Conservation (phyloP, 106 monocot genomes). For the Agapanthus africanus region DNA sequence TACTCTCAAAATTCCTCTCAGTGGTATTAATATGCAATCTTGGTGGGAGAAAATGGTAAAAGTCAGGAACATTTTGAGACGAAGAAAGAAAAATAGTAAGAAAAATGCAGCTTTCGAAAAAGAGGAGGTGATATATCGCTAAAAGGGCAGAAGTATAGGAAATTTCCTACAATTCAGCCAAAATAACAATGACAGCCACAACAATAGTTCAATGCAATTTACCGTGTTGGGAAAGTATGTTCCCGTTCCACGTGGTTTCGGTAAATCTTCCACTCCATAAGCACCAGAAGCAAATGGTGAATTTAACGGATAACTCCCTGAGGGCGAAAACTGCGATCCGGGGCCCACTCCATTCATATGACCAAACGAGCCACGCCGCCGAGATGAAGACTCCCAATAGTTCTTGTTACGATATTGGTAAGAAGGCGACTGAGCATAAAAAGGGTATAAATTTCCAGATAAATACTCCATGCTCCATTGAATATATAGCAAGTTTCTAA, state of each 20-base stretch:
- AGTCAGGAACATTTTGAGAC: not conserved
- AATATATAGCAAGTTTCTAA: conserved; percentile 40
- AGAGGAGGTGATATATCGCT: not conserved
- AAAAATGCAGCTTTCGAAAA: not conserved
- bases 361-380: conserved; percentile 9
- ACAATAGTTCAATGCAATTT: conserved; percentile 4
- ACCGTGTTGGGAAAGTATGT: conserved; percentile 73
- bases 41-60: too few relatives aligned
- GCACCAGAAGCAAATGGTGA: conserved; percentile 19
- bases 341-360: conserved; percentile 24
- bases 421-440: conserved; percentile 15
- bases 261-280: conserved; percentile 37
- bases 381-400: conserved; percentile 17
- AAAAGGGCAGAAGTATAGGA: too few relatives aligned
- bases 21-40: too few relatives aligned
- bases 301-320: conserved; percentile 16
- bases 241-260: conserved; percentile 53
- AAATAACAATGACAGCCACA: not conserved
- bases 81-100: not conserved
- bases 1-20: too few relatives aligned
- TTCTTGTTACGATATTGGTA: conserved; percentile 22
- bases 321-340: conserved; percentile 31
- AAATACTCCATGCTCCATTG: conserved; percentile 23
- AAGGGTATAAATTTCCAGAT: not conserved
- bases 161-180: too few relatives aligned